phyloP scores from a whole-genome alignment of 164 flowering plant species.

The Tetrastigma voinierianum region DNA sequence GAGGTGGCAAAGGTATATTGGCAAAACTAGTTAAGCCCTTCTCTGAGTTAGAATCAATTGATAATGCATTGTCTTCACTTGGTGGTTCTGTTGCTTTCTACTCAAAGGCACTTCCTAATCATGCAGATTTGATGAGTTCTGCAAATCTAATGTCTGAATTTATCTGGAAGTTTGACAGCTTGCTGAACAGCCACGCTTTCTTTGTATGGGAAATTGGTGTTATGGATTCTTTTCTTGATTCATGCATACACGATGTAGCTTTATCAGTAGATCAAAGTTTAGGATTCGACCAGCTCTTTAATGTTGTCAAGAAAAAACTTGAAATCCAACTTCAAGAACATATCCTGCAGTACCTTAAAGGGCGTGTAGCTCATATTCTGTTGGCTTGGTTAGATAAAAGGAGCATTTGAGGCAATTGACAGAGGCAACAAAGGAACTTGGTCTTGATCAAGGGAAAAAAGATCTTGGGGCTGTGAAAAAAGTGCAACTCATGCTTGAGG shows the following conservation, averaged over 20 bases:
- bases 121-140: no score
- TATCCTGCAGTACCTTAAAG: slow-evolving; percentile 57
- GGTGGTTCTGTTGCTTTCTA: slow-evolving; percentile 24
- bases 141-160: slow-evolving; percentile 62
- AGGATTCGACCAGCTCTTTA: slow-evolving; percentile 79
- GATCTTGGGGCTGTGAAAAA: slow-evolving; percentile 51
- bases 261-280: slow-evolving; percentile 66
- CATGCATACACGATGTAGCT: slow-evolving; percentile 74
- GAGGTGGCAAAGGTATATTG: slow-evolving; percentile 61
- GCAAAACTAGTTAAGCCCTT: slow-evolving; percentile 61
- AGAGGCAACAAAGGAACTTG: slow-evolving; percentile 40
- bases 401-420: slow-evolving; percentile 49
- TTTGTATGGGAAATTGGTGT: no score
- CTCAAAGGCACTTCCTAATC: no score
- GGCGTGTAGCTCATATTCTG: slow-evolving; percentile 62
- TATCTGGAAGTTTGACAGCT: slow-evolving; percentile 62
- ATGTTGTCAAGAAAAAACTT: slow-evolving; percentile 65
- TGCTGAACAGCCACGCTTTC: slow-evolving; percentile 52
- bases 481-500: slow-evolving; percentile 82
- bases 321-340: slow-evolving; percentile 66
- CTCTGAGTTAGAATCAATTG: slow-evolving; percentile 69
- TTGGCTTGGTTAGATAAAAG: slow-evolving; percentile 53
- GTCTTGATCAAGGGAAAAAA: slow-evolving; percentile 38
- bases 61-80: slow-evolving; percentile 46
- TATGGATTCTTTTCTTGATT: no score